These are phyloP conservation scores for Bacidia rubella DNA, from an alignment of 495 filamentous ascomycete genomes.

Conservation along the genomic window DNA sequence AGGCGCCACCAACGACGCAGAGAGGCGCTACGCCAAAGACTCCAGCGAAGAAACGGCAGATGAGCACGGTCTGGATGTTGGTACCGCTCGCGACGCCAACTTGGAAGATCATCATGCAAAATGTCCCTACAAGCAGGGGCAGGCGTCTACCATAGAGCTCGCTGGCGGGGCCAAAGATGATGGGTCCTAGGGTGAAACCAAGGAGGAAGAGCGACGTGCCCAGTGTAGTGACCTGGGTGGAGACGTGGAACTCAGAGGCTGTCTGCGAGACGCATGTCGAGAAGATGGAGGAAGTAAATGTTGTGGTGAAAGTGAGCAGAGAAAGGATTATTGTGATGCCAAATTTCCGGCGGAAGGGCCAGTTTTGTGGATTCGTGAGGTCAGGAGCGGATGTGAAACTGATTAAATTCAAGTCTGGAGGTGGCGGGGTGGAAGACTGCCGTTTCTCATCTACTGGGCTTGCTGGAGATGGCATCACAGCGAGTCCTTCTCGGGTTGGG, in stretches of 20 bases:
- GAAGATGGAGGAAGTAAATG: conserved; percentile 46
- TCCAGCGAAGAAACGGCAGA: conserved; percentile 43
- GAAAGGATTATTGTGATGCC: conserved; percentile 49
- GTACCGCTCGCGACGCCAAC: conserved; percentile 40
- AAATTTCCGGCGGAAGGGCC: conserved; percentile 50
- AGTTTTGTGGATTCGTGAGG: conserved; percentile 38
- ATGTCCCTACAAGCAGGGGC: conserved; percentile 38
- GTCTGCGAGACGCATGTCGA: conserved; percentile 34
- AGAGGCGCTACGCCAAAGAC: conserved; percentile 43
- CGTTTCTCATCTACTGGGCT: neutral
- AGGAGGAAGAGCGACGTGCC: conserved; percentile 43
- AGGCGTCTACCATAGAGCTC: conserved; percentile 59
- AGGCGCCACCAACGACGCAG: conserved; percentile 47
- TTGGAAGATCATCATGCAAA: conserved; percentile 39
- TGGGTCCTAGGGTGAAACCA: conserved; percentile 37
- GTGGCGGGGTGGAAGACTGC: neutral
- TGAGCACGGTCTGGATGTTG: conserved; percentile 38
- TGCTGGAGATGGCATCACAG: neutral
- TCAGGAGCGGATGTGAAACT: conserved; percentile 8
- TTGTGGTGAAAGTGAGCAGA: conserved; percentile 44
- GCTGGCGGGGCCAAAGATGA: conserved; percentile 54
- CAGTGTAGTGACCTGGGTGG: conserved; percentile 34
- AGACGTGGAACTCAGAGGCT: conserved; percentile 32
- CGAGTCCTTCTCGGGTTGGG: too few species aligned
- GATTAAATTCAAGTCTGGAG: conserved; percentile 3